Evolutionary conservation across 2,329 filamentous ascomycete genomes (phyloP).

Genomic region (Chrysosphaeria jannelii): DNA sequence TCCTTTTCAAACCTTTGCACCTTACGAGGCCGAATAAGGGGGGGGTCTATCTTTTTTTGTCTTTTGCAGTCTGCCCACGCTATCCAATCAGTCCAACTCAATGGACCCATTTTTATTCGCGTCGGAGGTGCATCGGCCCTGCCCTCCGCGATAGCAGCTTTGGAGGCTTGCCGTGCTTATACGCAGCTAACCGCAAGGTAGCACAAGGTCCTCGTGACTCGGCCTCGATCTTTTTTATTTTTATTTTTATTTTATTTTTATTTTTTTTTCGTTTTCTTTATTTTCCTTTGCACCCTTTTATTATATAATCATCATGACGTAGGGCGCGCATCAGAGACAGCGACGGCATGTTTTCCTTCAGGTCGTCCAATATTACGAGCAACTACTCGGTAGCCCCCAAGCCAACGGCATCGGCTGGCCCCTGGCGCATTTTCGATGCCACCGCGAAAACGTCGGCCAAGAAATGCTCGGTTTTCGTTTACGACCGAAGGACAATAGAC

Average conservation of each 20-base stretch:
- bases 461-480: constrained; percentile 71
- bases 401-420: constrained; percentile 53
- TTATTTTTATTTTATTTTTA: constrained; percentile 1
- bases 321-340: no score
- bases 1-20: not conserved
- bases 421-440: constrained; percentile 93
- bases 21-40: not conserved
- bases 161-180: no score
- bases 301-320: not conserved
- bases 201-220: no score
- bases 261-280: not conserved
- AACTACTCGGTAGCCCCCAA: constrained; percentile 64
- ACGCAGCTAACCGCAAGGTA: no score
- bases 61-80: constrained; percentile 1
- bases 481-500: constrained; percentile 69
- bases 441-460: constrained; percentile 91
- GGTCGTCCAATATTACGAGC: constrained; percentile 58
- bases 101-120: no score
- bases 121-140: no score
- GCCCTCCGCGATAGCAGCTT: no score
- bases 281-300: not conserved
- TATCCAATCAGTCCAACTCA: constrained; percentile 3
- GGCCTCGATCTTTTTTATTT: not conserved
- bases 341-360: constrained; percentile 85
- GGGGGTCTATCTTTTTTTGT: not conserved